A percentile compares a stretch with the other conserved stretches of the same genome.
These are phyloP conservation scores for Eutrema heterophyllum DNA, from an alignment of 345 rosid species.

Conservation along the genomic window DNA sequence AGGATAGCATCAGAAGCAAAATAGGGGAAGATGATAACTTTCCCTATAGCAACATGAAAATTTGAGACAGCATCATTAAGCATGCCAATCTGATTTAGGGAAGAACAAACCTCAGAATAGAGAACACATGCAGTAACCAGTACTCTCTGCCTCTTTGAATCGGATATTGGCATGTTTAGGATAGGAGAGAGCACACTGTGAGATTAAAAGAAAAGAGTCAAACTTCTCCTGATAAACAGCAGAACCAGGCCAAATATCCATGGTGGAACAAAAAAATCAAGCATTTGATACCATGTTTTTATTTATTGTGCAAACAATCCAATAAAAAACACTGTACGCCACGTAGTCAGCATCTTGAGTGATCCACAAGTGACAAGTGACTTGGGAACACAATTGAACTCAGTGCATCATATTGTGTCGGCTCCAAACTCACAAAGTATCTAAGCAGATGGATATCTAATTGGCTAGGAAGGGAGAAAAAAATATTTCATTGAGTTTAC, in stretches of 20 bases:
- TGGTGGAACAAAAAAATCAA: not conserved
- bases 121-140: conserved; percentile 96
- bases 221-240: conserved; percentile 17
- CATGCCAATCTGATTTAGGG: conserved; percentile 21
- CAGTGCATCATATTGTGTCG: conserved; percentile 3
- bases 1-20: conserved; percentile 12
- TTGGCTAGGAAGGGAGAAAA: conserved; percentile 5
- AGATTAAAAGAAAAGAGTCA: conserved; percentile 16
- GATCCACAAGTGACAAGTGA: conserved; percentile 8
- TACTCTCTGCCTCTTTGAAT: conserved; percentile 96
- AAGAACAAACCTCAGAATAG: conserved; percentile 90
- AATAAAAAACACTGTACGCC: not conserved
- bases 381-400: conserved; percentile 1
- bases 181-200: conserved; percentile 96
- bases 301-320: not conserved
- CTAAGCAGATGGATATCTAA: conserved; percentile 13
- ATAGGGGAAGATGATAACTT: conserved; percentile 16
- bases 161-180: conserved; percentile 93
- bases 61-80: conserved; percentile 11
- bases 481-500: conserved; percentile 36
- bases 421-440: conserved; percentile 18
- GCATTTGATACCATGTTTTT: not conserved
- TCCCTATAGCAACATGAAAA: conserved; percentile 16
- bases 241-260: conserved; percentile 11
- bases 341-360: not conserved